Percentiles rank a stretch among this genome's conserved stretches.
These are phyloP conservation scores for Fomitopsis pulvina DNA, from an alignment of 768 basidiomycete species.

Conservation along the genomic window DNA sequence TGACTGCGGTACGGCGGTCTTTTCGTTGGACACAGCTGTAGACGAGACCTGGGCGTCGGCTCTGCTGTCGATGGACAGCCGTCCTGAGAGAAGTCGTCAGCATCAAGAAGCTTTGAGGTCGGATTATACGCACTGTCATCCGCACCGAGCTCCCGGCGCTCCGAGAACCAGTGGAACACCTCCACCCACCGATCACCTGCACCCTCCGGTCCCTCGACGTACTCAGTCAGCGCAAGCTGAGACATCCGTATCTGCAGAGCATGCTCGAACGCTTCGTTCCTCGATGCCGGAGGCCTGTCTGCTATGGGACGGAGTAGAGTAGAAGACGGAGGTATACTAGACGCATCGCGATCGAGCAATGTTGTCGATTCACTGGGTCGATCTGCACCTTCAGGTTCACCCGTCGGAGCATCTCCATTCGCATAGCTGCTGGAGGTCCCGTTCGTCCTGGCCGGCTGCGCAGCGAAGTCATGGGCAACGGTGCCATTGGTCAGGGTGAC, in stretches of 20 bases:
- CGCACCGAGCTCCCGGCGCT: conserved; percentile 35
- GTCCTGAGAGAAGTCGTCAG: conserved; percentile 9
- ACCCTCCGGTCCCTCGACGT: conserved; percentile 78
- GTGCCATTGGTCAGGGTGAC: conserved; percentile 6
- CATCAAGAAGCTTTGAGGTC: not conserved
- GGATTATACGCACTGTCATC: conserved; percentile 22
- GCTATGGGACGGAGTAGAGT: conserved; percentile 38
- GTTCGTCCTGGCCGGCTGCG: not conserved
- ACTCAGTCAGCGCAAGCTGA: conserved; percentile 73
- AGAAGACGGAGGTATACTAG: conserved; percentile 10
- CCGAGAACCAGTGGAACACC: conserved; percentile 82
- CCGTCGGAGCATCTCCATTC: not conserved
- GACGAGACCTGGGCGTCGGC: conserved; percentile 22
- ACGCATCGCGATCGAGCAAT: not conserved
- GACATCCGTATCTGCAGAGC: conserved; percentile 85
- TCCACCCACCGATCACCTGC: conserved; percentile 80
- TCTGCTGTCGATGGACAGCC: conserved; percentile 23
- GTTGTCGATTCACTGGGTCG: not conserved
- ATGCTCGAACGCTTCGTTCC: conserved; percentile 62
- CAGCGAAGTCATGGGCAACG: conserved; percentile 7
- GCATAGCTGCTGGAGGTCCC: not conserved
- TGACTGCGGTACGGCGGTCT: conserved; percentile 3
- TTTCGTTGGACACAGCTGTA: conserved; percentile 13
- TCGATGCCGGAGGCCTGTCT: conserved; percentile 44
- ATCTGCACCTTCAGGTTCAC: not conserved